Evolutionary conservation across 352 stramenopile species (phyloP), one percentile per base, ranked within the genome.

Genomic region (Globisporangium solare): DNA sequence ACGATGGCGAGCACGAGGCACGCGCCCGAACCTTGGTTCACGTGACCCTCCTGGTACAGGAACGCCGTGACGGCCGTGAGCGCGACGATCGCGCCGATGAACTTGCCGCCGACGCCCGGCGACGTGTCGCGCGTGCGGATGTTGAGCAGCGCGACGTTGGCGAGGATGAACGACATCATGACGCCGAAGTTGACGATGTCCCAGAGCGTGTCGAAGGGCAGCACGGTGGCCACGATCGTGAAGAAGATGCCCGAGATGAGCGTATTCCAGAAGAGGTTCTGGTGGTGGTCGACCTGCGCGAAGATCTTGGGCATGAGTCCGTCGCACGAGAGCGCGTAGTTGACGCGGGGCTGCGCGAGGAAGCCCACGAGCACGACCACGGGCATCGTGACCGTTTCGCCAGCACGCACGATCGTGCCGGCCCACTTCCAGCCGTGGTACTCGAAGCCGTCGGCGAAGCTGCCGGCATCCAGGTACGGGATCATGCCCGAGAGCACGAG

Each of bases 301-400:
- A 98, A 98, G 27, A 97, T 77, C 48, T 68, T 62, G 31, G 95
- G 94, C 50, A 98, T 69, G 8, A 99, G 80, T 13, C 94, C 94
- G 67, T 99, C 96, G 45, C 86, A 89, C 17, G 91, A 79, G 64
- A 98, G 78, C 12, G 91, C 90, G 67, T 94, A 97, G 63, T 97
- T 92, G 20, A 98, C 64, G 31, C 92, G 83, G 15, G 92, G 93
- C 61, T 98, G 94, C 37, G 94, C 91, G 17, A 98, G 66, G 57
- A 98, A 92, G 18, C 77, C 90, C 15, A 98, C 83, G 15, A 98
- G 74, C 31, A 97, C 92, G 39, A 98, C 94, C 0, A 98, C 75
- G 2, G 94, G 94, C 67, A 98, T 92, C 7, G 91, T 98, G 7
- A 92, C 64, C 6, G 71, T 60, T 49, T 88, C 74, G 63, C 76